Conservation (phyloP, 495 filamentous ascomycete species). For the Paragyromitra xinjiangensis region DNA sequence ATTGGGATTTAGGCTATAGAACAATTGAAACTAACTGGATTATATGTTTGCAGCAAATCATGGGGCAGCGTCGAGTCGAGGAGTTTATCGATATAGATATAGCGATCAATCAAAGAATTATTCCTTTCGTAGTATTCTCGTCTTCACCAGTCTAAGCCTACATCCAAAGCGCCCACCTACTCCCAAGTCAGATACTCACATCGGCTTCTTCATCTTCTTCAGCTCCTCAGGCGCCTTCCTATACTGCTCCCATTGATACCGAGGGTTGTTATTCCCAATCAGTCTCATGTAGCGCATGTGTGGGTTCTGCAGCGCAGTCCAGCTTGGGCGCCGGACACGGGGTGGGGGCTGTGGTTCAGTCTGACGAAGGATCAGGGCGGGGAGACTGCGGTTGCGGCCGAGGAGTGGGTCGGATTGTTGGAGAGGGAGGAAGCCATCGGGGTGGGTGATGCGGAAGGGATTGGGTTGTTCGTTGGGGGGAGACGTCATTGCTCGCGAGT, state of each 20-base stretch:
- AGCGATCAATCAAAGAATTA: constrained; percentile 84
- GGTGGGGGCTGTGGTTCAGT: neutral
- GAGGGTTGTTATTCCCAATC: constrained; percentile 78
- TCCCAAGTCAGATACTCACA: constrained; percentile 60
- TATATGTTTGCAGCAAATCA: constrained; percentile 85
- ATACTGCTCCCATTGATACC: constrained; percentile 78
- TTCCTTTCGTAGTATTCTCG: constrained; percentile 84
- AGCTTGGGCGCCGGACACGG: constrained; percentile 17
- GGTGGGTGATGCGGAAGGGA: neutral
- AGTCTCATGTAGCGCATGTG: constrained; percentile 80
- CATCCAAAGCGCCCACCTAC: neutral
- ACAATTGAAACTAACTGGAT: constrained; percentile 14
- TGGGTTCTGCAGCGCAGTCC: constrained; percentile 67
- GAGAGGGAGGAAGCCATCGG: constrained; percentile 22
- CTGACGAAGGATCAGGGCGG: constrained; percentile 14
- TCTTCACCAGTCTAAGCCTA: constrained; percentile 57
- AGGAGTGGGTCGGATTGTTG: constrained; percentile 20
- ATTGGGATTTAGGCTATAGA: neutral
- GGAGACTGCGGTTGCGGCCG: constrained; percentile 19
- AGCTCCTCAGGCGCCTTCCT: constrained; percentile 75
- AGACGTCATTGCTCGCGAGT: constrained; percentile 14
- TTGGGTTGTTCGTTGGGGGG: neutral
- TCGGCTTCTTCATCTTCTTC: constrained; percentile 69
- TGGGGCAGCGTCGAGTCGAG: constrained; percentile 88
- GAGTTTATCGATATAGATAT: constrained; percentile 89